A percentile compares a stretch with the other conserved stretches of the same genome.
phyloP scores from a whole-genome alignment of 805 yeast genomes.

The Kluyveromyces siamensis region DNA sequence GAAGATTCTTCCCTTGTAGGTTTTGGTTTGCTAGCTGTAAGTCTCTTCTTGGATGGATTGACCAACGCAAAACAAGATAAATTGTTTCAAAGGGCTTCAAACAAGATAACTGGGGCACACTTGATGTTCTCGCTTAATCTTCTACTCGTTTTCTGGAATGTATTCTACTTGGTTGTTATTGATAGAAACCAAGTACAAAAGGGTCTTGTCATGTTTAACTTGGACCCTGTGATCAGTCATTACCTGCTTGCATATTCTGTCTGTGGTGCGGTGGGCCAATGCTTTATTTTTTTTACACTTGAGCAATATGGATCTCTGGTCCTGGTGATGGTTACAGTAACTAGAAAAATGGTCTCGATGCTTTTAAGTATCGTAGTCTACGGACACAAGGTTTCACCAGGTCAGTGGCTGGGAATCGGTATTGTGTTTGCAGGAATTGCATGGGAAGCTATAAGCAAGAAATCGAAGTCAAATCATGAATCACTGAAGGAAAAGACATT shows the following conservation, averaged over 20 bases:
- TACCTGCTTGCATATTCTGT: slow-evolving; percentile 62
- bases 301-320: slow-evolving; percentile 79
- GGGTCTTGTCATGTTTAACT: slow-evolving; percentile 31
- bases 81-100: slow-evolving; percentile 43
- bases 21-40: slow-evolving; percentile 43
- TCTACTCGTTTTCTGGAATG: slow-evolving; percentile 37
- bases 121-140: slow-evolving; percentile 69
- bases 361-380: slow-evolving; percentile 76
- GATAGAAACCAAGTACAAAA: slow-evolving; percentile 20
- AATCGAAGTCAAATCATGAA: not conserved
- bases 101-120: slow-evolving; percentile 67
- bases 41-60: slow-evolving; percentile 79
- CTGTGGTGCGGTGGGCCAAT: slow-evolving; percentile 87
- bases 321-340: slow-evolving; percentile 87
- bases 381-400: slow-evolving; percentile 56
- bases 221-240: slow-evolving; percentile 39
- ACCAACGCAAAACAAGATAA: slow-evolving; percentile 92
- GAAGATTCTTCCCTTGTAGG: slow-evolving; percentile 46
- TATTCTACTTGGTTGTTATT: slow-evolving; percentile 33
- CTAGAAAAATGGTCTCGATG: slow-evolving; percentile 96
- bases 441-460: slow-evolving; percentile 58
- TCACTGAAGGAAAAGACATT: not conserved
- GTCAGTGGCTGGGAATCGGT: slow-evolving; percentile 73
- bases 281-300: slow-evolving; percentile 81
- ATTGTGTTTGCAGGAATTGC: slow-evolving; percentile 83